Evolutionary conservation across 805 yeast species (phyloP).

Genomic region (Priceomyces castillae): DNA sequence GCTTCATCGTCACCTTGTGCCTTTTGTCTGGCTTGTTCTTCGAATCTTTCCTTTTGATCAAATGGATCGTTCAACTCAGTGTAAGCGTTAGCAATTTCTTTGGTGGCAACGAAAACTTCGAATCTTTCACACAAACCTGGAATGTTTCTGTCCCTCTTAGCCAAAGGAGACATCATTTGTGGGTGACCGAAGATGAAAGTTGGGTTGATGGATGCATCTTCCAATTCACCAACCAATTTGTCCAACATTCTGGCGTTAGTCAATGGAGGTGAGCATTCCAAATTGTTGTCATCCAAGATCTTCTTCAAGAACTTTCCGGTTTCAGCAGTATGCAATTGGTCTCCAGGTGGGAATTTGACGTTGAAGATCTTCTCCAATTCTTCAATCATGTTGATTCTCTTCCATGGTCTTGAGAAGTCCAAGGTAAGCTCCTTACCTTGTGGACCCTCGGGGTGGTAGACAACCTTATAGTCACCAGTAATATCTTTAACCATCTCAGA

Average conservation of each 20-base stretch:
- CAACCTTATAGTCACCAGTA: constrained; percentile 82
- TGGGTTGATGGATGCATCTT: constrained; percentile 92
- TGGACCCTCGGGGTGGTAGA: constrained; percentile 93
- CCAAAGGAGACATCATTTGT: constrained; percentile 99
- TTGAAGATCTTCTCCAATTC: constrained; percentile 83
- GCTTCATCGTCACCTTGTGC: constrained; percentile 99
- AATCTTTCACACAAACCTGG: constrained; percentile 98
- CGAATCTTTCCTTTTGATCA: constrained; percentile 95
- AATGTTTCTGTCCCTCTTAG: constrained; percentile 86
- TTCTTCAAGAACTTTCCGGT: constrained; percentile 87
- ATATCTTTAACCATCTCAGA: constrained; percentile 97
- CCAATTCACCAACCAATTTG: constrained; percentile 94
- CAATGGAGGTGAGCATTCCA: constrained; percentile 89
- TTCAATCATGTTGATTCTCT: constrained; percentile 96
- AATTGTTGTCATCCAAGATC: constrained; percentile 70
- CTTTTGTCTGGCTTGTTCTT: constrained; percentile 98
- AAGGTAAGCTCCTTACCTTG: constrained; percentile 74
- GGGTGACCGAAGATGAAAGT: constrained; percentile 98
- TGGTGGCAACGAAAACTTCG: constrained; percentile 97
- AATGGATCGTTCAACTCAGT: constrained; percentile 99
- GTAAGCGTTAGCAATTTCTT: constrained; percentile 97
- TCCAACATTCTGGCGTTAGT: constrained; percentile 99
- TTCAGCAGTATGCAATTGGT: constrained; percentile 88
- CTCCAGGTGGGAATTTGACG: constrained; percentile 94
- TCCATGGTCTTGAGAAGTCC: constrained; percentile 97